Evolutionary conservation across 78 protist genomes (phyloP).

Genomic region (Blattamonas nauphoetae): DNA sequence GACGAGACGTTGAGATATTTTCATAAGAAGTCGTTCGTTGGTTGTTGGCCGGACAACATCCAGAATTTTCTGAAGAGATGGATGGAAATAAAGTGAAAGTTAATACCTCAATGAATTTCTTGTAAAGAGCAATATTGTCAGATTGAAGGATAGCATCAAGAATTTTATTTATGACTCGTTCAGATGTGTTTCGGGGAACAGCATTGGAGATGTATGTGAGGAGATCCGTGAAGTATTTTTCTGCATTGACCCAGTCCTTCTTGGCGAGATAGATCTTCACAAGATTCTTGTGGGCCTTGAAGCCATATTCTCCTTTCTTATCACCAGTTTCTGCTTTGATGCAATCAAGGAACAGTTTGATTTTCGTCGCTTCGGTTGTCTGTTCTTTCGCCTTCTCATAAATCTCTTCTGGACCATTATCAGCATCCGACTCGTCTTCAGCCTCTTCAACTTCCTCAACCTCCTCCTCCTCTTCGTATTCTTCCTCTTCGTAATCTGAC

Average conservation of each 20-base stretch:
- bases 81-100: too few species aligned
- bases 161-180: too few species aligned
- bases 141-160: too few species aligned
- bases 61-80: too few species aligned
- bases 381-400: background rate
- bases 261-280: background rate
- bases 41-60: too few species aligned
- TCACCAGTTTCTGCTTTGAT: background rate
- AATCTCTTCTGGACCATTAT: background rate
- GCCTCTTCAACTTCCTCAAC: background rate
- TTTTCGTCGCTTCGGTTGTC: background rate
- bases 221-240: background rate
- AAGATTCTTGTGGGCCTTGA: background rate
- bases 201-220: background rate
- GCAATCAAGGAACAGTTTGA: background rate
- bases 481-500: background rate
- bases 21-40: too few species aligned
- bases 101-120: too few species aligned
- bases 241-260: background rate
- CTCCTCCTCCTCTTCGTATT: background rate
- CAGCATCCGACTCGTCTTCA: background rate
- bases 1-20: too few species aligned
- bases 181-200: background rate
- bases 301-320: background rate
- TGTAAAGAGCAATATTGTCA: too few species aligned